Percentiles rank a stretch among this genome's conserved stretches.
These are phyloP conservation scores for Emergomyces orientalis DNA, from an alignment of 2,329 filamentous ascomycete species.

Conservation along the genomic window DNA sequence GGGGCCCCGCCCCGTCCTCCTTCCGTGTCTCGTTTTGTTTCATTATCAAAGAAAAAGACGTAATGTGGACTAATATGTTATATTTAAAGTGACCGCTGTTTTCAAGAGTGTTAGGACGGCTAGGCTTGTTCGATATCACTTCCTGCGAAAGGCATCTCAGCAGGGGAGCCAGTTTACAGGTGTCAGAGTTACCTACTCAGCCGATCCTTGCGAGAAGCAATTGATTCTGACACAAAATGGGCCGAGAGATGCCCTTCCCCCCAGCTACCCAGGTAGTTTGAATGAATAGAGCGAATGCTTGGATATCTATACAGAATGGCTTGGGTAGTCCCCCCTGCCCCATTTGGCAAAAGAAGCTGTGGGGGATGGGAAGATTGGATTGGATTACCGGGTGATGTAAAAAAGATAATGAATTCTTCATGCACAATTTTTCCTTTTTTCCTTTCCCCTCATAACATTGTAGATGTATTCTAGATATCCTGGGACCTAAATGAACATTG, in stretches of 20 bases:
- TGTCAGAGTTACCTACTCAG: constrained; percentile 30
- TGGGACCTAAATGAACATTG: too few species aligned
- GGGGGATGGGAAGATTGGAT: too few species aligned
- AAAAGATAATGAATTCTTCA: too few species aligned
- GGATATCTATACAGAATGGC: not conserved
- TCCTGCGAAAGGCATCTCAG: constrained; percentile 22
- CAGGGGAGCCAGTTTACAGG: constrained; percentile 24
- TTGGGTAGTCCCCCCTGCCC: not conserved
- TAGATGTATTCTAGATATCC: too few species aligned
- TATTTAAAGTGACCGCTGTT: constrained; percentile 28
- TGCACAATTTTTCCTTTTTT: too few species aligned
- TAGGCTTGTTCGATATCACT: constrained; percentile 27
- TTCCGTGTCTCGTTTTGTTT: too few species aligned
- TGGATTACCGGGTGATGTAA: too few species aligned
- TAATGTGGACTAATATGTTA: not conserved
- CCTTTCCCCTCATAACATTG: too few species aligned
- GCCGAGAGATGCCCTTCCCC: not conserved
- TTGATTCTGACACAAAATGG: constrained; percentile 20
- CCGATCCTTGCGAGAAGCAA: constrained; percentile 34
- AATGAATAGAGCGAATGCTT: not conserved
- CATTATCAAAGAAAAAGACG: too few species aligned
- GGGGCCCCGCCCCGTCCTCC: too few species aligned
- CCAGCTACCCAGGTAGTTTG: not conserved
- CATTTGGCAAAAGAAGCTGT: not conserved
- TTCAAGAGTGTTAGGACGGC: constrained; percentile 32